These are phyloP conservation scores for Arachis monticola DNA, from an alignment of 331 rosid genomes.

Conservation along the genomic window DNA sequence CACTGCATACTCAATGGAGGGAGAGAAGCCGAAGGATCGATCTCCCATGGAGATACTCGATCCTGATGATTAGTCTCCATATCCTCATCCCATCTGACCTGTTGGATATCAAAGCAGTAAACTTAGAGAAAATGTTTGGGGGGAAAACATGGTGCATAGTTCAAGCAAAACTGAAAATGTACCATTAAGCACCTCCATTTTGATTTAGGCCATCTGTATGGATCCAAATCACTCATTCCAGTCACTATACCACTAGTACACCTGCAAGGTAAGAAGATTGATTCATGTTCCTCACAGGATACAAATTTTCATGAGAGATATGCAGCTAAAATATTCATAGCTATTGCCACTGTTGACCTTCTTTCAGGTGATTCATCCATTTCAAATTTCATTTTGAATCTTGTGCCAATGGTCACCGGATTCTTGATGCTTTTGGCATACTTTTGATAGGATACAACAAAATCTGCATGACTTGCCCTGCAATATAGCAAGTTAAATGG, in stretches of 20 bases:
- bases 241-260: slow-evolving; percentile 80
- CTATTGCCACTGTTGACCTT: slow-evolving; percentile 55
- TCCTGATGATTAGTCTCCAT: slow-evolving; percentile 67
- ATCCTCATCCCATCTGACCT: slow-evolving; percentile 96
- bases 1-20: slow-evolving; percentile 89
- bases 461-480: slow-evolving; percentile 94
- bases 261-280: slow-evolving; percentile 59
- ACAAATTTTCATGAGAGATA: slow-evolving; percentile 6
- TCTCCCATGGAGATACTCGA: slow-evolving; percentile 92
- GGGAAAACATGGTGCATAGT: slow-evolving; percentile 23
- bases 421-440: slow-evolving; percentile 68
- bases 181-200: slow-evolving; percentile 98
- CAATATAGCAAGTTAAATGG: slow-evolving; percentile 34
- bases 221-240: slow-evolving; percentile 85
- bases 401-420: slow-evolving; percentile 76
- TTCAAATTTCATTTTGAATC: slow-evolving; percentile 90
- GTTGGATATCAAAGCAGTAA: slow-evolving; percentile 39
- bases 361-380: slow-evolving; percentile 96
- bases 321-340: slow-evolving; percentile 19
- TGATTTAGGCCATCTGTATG: slow-evolving; percentile 88
- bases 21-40: slow-evolving; percentile 82
- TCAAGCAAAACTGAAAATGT: slow-evolving; percentile 34
- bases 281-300: slow-evolving; percentile 33
- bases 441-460: slow-evolving; percentile 82
- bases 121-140: no score